Conservation (phyloP, 345 rosid species). For the Gossypium australe region DNA sequence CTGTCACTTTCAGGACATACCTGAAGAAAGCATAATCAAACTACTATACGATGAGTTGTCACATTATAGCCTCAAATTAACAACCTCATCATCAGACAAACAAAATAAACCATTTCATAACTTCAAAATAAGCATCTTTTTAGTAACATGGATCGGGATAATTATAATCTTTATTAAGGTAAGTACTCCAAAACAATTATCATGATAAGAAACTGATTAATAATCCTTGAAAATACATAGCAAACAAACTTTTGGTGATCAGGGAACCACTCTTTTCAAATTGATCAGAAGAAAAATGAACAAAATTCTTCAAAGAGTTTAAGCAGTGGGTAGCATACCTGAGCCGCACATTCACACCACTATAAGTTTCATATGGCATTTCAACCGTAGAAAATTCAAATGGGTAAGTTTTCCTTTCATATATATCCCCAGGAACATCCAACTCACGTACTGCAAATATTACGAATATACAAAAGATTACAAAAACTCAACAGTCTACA, state of each 20-base stretch:
- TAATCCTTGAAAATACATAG: not conserved
- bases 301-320: not conserved
- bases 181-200: not conserved
- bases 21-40: conserved; percentile 30
- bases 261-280: conserved; percentile 1
- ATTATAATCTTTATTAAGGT: not conserved
- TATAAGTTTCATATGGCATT: conserved; percentile 96
- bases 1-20: conserved; percentile 91
- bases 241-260: conserved; percentile 1
- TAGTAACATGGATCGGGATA: not conserved
- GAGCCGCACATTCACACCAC: conserved; percentile 88
- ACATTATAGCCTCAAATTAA: not conserved
- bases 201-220: not conserved
- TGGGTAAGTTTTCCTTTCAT: conserved; percentile 78
- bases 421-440: conserved; percentile 95
- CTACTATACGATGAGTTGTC: not conserved
- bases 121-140: not conserved
- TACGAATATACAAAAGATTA: conserved; percentile 8
- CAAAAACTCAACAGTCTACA: not conserved
- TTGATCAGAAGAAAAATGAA: not conserved
- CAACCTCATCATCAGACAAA: not conserved
- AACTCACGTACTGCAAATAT: conserved; percentile 76
- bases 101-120: conserved; percentile 1
- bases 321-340: conserved; percentile 49
- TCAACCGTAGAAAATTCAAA: conserved; percentile 93